phyloP scores from a whole-genome alignment of 2,329 filamentous ascomycete species.

The Fusarium sp. region DNA sequence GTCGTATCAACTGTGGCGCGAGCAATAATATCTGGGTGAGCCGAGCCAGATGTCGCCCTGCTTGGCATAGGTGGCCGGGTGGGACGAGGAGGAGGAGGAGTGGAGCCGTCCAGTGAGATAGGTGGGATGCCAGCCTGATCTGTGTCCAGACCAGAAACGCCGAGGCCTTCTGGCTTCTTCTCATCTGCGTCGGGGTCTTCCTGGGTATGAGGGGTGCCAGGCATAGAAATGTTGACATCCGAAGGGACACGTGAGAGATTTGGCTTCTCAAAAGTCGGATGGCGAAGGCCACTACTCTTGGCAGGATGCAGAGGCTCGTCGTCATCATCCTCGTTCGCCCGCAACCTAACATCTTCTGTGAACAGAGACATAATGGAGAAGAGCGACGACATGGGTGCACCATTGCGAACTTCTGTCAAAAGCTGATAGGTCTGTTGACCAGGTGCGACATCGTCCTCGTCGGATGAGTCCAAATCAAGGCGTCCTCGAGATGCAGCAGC shows the following conservation, averaged over 20 bases:
- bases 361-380: slow-evolving; percentile 98
- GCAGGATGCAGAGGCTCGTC: slow-evolving; percentile 43
- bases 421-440: slow-evolving; percentile 90
- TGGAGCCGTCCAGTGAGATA: slow-evolving; percentile 72
- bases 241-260: slow-evolving; percentile 25
- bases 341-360: slow-evolving; percentile 90
- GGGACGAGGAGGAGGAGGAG: slow-evolving; percentile 40
- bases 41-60: slow-evolving; percentile 73
- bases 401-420: slow-evolving; percentile 96
- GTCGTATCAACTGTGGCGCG: slow-evolving; percentile 96
- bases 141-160: slow-evolving; percentile 23
- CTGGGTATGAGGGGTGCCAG: slow-evolving; percentile 56
- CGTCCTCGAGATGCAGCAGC: slow-evolving; percentile 39
- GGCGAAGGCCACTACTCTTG: slow-evolving; percentile 47
- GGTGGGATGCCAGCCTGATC: slow-evolving; percentile 72
- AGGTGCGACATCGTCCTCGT: slow-evolving; percentile 75
- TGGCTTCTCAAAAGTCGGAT: slow-evolving; percentile 45
- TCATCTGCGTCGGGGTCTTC: slow-evolving; percentile 31
- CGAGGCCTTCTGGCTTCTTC: slow-evolving; percentile 31
- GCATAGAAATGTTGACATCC: slow-evolving; percentile 50
- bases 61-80: slow-evolving; percentile 57
- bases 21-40: slow-evolving; percentile 97
- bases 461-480: slow-evolving; percentile 57
- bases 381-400: slow-evolving; percentile 96
- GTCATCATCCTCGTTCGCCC: slow-evolving; percentile 79